Base-by-base conservation (phyloP, 345 rosid species). In the Geranium rotundifolium region DNA sequence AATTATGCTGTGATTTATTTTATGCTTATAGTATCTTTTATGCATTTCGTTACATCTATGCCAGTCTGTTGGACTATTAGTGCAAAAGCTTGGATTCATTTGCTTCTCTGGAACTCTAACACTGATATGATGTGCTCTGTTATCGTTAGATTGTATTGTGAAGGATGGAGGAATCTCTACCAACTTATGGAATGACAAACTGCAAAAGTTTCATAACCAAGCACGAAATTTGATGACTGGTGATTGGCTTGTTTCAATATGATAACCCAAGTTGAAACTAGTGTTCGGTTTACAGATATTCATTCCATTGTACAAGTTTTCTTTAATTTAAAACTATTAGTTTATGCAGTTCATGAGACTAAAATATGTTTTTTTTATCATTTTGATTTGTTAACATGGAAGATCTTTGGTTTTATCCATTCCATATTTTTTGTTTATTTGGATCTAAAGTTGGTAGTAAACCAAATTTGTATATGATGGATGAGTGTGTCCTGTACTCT, bases 181-280 rank as follows among this genome's bases (percentile, higher is more conserved):
- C 57, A 58, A 65, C 69, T 69, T 75, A 54, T 72, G 30, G 29
- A 63, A 57, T 67, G 69, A 57, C 57, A 57, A 65, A 61, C 61
- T 64, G 29, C 76, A 66, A 58, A 70, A 73, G 7, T 67, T 70
- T 75, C 52, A 65, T 14, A 65, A 70, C 70, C 77, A 64, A 56
- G 73, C 31, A 37, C 62, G 60, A 54, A 67, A 59, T 60, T 65
- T 73, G 60, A 56, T 75, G 49, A 49, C 77, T 78, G 90, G 85
- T 85, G 54, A 66, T 46, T 4, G 59, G 55, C 46, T 14, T 67
- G 37, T 27, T 27, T 0, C 2, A 0, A 39, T 39, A 1, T 2
- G 27, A 27, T 29, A 1, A 13, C 7, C 31, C 27, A 1, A 23
- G 5, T 46, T 20, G 15, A 29, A 31, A 57, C 54, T 50, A 63